A percentile compares a stretch with the other conserved stretches of the same genome.
Evolutionary conservation across 73 alveolate genomes (phyloP).

Genomic region (Stentor roeselii): DNA sequence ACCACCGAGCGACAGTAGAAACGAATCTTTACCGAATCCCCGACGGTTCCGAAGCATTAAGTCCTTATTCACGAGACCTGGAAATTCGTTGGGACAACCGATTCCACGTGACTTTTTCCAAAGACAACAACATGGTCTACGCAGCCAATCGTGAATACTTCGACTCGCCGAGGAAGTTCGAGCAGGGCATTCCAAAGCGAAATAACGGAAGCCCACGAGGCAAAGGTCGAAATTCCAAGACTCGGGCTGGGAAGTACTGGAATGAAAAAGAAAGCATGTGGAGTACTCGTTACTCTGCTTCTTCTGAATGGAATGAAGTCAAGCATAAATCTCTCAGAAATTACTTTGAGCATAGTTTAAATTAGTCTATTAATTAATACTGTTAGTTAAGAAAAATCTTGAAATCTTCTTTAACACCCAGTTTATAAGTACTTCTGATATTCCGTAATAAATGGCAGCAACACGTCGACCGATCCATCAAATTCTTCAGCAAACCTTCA

Average conservation of each 20-base stretch:
- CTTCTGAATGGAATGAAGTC: background rate
- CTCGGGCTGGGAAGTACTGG: too few species aligned
- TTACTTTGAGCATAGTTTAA: too few species aligned
- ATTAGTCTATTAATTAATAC: too few species aligned
- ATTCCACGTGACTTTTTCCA: background rate
- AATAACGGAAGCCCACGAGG: background rate
- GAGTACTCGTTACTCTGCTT: background rate
- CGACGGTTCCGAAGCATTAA: background rate
- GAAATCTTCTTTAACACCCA: too few species aligned
- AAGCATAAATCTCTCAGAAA: background rate
- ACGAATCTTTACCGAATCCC: background rate
- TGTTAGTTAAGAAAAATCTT: too few species aligned
- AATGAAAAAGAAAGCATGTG: background rate
- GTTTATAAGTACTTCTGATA: too few species aligned
- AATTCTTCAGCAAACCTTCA: background rate
- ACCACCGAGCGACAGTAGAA: background rate
- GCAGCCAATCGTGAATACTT: background rate
- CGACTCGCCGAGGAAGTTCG: too few species aligned
- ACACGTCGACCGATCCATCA: background rate
- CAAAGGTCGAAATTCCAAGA: too few species aligned
- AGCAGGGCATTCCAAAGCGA: background rate
- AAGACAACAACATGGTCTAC: background rate
- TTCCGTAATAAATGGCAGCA: conserved; percentile 9
- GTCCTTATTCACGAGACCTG: background rate
- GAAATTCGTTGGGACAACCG: background rate